Conservation (phyloP, 2,329 filamentous ascomycete genomes). For the Penicillium palitans region DNA sequence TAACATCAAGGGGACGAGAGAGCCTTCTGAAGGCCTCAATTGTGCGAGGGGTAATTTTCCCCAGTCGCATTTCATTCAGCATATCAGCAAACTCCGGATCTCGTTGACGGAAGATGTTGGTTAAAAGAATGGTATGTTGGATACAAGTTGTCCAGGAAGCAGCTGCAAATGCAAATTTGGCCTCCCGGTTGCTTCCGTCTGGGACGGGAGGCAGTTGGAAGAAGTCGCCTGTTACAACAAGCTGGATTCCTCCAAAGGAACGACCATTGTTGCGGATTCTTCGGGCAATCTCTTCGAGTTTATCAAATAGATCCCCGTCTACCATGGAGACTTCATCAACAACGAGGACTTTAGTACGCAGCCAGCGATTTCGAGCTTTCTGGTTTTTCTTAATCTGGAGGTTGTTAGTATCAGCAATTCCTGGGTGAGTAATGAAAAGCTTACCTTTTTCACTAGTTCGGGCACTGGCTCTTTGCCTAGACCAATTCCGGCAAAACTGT, state of each 20-base stretch:
- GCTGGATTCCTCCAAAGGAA: conserved; percentile 92
- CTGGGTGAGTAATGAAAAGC: not conserved
- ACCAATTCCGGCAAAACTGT: conserved; percentile 94
- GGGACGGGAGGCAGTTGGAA: conserved; percentile 96
- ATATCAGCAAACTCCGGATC: conserved; percentile 88
- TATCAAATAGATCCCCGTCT: conserved; percentile 94
- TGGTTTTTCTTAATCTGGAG: conserved; percentile 71
- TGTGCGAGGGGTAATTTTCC: conserved; percentile 73
- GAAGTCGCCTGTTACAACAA: conserved; percentile 95
- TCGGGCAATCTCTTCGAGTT: conserved; percentile 84
- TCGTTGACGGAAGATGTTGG: conserved; percentile 93
- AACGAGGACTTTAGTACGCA: conserved; percentile 81
- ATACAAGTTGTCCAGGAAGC: conserved; percentile 89
- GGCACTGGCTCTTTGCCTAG: conserved; percentile 84
- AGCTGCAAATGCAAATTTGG: conserved; percentile 92
- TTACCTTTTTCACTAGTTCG: conserved; percentile 74
- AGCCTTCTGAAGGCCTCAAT: conserved; percentile 74
- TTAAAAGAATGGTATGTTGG: conserved; percentile 91
- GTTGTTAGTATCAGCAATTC: conserved; percentile 17
- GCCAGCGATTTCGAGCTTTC: conserved; percentile 86
- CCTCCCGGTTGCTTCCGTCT: conserved; percentile 64
- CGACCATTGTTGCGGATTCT: conserved; percentile 84
- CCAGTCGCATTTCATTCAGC: conserved; percentile 97
- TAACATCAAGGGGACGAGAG: conserved; percentile 67
- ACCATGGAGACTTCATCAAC: conserved; percentile 99